Conservation (phyloP, 257 asterid species). For the Rehmannia glutinosa region DNA sequence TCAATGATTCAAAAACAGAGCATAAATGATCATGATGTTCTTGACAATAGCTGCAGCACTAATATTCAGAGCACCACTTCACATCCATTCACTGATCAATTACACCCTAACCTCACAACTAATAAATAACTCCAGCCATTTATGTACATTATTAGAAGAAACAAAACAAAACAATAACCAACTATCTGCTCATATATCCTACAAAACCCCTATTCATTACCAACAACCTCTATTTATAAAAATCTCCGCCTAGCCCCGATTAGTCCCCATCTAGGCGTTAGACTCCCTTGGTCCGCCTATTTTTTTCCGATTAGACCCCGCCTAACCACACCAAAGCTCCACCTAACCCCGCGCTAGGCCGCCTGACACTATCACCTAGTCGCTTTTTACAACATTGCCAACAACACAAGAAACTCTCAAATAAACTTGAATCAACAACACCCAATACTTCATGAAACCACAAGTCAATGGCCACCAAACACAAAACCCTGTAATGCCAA, state of each 20-base stretch:
- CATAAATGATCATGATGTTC: background rate
- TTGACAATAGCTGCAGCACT: background rate
- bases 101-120: background rate
- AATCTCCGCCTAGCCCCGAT: too few relatives aligned
- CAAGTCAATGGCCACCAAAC: too few relatives aligned
- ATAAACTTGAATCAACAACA: background rate
- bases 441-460: conserved; percentile 3
- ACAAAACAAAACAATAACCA: background rate
- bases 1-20: background rate
- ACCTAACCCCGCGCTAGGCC: too few relatives aligned
- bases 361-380: too few relatives aligned
- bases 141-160: background rate
- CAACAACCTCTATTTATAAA: too few relatives aligned
- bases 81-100: background rate
- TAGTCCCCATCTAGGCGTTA: too few relatives aligned
- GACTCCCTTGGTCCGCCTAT: too few relatives aligned
- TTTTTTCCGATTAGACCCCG: too few relatives aligned
- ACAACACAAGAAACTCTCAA: background rate
- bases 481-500: too few relatives aligned
- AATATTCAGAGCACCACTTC: background rate
- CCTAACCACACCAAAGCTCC: too few relatives aligned
- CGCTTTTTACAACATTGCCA: background rate
- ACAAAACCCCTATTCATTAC: background rate
- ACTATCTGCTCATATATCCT: background rate
- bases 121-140: background rate